These are phyloP conservation scores for Garcia nutans DNA, from an alignment of 345 rosid genomes.

Conservation along the genomic window DNA sequence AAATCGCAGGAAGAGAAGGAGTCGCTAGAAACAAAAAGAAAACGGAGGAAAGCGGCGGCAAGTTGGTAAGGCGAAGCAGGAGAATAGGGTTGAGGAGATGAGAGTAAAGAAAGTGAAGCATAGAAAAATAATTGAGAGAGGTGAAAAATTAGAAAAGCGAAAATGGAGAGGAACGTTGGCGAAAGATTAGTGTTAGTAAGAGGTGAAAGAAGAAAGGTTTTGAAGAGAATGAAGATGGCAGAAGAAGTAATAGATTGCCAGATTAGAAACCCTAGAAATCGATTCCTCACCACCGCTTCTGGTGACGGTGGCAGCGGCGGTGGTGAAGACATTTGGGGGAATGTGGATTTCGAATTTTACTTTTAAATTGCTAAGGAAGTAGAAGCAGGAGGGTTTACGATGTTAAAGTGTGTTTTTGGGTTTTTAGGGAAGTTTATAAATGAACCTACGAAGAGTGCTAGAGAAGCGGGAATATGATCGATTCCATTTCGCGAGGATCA, in stretches of 20 bases:
- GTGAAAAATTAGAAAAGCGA: not conserved
- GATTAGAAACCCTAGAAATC: constrained; percentile 58
- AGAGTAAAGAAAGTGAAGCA: constrained; percentile 43
- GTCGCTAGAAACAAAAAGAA: constrained; percentile 26
- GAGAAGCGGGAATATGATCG: too few relatives aligned
- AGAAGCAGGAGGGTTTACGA: too few relatives aligned
- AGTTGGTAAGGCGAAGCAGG: constrained; percentile 46
- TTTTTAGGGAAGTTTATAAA: too few relatives aligned
- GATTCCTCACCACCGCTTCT: constrained; percentile 43
- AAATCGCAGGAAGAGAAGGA: constrained; percentile 32
- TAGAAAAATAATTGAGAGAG: constrained; percentile 64
- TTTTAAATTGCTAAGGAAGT: too few relatives aligned
- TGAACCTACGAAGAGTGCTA: too few relatives aligned
- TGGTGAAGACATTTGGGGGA: constrained; percentile 1
- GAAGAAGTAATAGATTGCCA: constrained; percentile 68
- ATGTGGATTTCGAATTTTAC: too few relatives aligned
- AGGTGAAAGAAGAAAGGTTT: constrained; percentile 31
- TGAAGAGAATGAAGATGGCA: constrained; percentile 50
- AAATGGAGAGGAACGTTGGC: not conserved
- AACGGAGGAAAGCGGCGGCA: constrained; percentile 34
- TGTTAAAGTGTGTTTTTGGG: too few relatives aligned
- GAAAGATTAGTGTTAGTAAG: not conserved
- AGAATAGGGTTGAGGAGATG: constrained; percentile 41
- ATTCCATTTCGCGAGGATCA: too few relatives aligned
- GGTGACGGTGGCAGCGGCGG: constrained; percentile 9